Evolutionary conservation across 805 yeast species (phyloP), one percentile per base, ranked within the genome.

Genomic region (Starmerella bombicola): DNA sequence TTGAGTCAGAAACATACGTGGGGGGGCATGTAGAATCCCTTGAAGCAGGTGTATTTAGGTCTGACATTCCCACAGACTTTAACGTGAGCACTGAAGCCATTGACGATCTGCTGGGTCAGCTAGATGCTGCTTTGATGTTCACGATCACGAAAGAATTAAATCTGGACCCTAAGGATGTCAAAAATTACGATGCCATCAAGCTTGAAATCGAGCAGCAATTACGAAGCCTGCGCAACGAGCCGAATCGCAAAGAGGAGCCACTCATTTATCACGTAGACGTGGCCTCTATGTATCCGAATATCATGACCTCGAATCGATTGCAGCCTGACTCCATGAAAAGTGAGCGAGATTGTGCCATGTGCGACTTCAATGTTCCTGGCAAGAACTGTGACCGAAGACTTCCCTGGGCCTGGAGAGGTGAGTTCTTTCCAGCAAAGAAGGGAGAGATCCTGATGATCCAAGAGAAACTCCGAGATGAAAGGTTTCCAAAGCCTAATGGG

Each of bases 321-420:
- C 99, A 91, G 59, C 99, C 99, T 0, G 99, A 91, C 61, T 86
- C 97, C 3, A 88, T 91, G 84, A 86, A 91, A 50, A 66, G 79
- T 0, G 97, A 88, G 55, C 82, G 82, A 52, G 95, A 85, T 55
- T 93, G 98, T 63, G 97, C 98, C 0, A 76, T 93, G 31, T 93
- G 99, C 65, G 98, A 91, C 53, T 93, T 85, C 63, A 91, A 91
- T 58, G 67, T 95, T 42, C 97, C 96, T 0, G 96, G 93, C 4
- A 91, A 91, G 55, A 71, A 69, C 9, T 91, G 99, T 65, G 98
- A 88, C 53, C 68, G 99, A 55, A 66, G 88, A 41, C 62, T 91
- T 41, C 81, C 86, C 0, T 91, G 99, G 99, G 71, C 94, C 5
- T 91, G 99, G 97, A 76, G 99, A 66, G 99, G 97, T 38, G 98